phyloP scores from a whole-genome alignment of 768 basidiomycete genomes.

The Hypholoma sublateritium region DNA sequence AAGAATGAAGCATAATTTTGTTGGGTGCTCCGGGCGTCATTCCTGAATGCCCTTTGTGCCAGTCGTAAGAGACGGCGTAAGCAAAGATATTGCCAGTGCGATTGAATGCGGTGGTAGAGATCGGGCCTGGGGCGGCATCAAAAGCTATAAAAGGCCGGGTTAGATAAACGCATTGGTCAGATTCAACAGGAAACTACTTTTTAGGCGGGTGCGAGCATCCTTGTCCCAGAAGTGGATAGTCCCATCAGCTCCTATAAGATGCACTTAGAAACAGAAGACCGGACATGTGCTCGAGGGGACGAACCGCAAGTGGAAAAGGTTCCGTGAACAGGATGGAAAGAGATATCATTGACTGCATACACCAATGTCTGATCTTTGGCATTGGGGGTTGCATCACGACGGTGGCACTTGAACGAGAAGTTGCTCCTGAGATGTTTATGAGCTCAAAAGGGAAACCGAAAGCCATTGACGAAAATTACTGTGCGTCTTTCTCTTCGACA shows the following conservation, averaged over 20 bases:
- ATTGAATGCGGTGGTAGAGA: conserved; percentile 82
- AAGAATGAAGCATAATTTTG: conserved; percentile 82
- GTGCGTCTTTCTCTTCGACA: conserved; percentile 79
- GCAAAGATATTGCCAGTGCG: conserved; percentile 87
- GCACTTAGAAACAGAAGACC: neutral
- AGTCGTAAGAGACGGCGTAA: conserved; percentile 91
- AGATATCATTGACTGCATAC: conserved; percentile 83
- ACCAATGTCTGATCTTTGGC: conserved; percentile 69
- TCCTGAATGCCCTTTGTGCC: conserved; percentile 90
- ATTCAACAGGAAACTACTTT: conserved; percentile 51
- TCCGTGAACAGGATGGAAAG: conserved; percentile 82
- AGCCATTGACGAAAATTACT: conserved; percentile 38
- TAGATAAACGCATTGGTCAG: neutral
- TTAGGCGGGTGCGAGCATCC: conserved; percentile 87
- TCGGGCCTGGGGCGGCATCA: conserved; percentile 72
- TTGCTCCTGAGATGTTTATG: conserved; percentile 49
- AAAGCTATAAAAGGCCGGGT: conserved; percentile 48
- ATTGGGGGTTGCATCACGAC: conserved; percentile 54
- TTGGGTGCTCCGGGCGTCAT: conserved; percentile 72
- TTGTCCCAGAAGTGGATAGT: conserved; percentile 96
- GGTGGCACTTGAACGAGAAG: conserved; percentile 88
- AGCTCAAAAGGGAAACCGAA: neutral
- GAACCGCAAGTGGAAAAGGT: conserved; percentile 82
- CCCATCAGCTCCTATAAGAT: conserved; percentile 66
- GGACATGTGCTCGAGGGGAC: conserved; percentile 14